These are phyloP conservation scores for Narthecium ossifragum DNA, from an alignment of 106 monocot genomes.

Conservation along the genomic window DNA sequence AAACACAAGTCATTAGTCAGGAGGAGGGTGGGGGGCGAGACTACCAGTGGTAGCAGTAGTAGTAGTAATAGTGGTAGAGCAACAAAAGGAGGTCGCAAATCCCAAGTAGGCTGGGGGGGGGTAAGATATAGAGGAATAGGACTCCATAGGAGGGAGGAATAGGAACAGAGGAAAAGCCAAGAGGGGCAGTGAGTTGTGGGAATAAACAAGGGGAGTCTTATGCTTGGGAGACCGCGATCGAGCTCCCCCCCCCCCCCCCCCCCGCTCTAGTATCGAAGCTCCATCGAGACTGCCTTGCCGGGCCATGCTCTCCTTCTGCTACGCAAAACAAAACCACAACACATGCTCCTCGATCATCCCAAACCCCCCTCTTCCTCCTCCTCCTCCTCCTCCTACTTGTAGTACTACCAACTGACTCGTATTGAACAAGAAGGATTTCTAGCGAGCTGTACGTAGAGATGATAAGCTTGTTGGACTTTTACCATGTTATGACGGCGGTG, in stretches of 20 bases:
- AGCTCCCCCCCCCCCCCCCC: too few species aligned
- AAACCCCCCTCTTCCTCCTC: background rate
- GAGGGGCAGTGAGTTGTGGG: background rate
- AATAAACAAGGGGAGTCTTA: background rate
- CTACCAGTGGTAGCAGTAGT: background rate
- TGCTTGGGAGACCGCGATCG: background rate
- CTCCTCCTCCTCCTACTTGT: background rate
- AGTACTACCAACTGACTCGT: background rate
- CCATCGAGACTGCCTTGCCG: background rate
- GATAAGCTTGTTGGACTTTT: constrained; percentile 28
- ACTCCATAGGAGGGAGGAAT: background rate
- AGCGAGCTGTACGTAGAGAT: constrained; percentile 1
- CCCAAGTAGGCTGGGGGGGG: too few species aligned
- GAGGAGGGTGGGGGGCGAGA: background rate
- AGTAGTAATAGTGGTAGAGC: too few species aligned
- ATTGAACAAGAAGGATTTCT: background rate
- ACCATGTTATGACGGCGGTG: constrained; percentile 46
- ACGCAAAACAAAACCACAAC: constrained; percentile 8
- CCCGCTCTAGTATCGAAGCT: background rate
- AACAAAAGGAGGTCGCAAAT: too few species aligned
- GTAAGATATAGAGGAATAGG: too few species aligned
- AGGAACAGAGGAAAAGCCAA: background rate
- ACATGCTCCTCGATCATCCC: constrained; percentile 16
- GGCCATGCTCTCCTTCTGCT: background rate
- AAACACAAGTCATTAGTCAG: too few species aligned